Evolutionary conservation across 139 green algal species (phyloP).

Genomic region (Tetraselmis striata): DNA sequence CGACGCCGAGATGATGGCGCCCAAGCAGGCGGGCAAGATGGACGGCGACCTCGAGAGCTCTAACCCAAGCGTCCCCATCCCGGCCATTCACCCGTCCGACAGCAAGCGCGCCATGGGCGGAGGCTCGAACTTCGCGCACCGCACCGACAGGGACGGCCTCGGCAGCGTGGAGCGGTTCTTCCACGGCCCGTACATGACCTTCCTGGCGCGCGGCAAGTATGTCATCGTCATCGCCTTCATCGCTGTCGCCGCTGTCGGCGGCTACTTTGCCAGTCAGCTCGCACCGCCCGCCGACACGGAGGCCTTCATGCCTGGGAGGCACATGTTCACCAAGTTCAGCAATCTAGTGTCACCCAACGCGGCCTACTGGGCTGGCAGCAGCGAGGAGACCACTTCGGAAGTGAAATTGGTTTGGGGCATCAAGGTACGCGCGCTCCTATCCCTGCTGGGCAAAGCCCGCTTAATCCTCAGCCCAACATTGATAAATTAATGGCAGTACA

Average conservation of each 20-base stretch:
- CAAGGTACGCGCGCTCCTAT: too few species aligned
- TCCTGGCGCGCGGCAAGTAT: constrained; percentile 7
- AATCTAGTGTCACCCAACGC: constrained; percentile 13
- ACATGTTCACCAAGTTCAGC: constrained; percentile 25
- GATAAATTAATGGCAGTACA: too few species aligned
- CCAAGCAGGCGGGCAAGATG: not conserved
- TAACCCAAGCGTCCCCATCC: too few species aligned
- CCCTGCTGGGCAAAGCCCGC: too few species aligned
- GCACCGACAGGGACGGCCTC: constrained; percentile 6
- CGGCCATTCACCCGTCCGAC: not conserved
- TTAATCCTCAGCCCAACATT: too few species aligned
- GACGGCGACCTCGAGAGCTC: not conserved
- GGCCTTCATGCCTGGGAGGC: constrained; percentile 22
- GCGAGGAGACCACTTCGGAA: constrained; percentile 4
- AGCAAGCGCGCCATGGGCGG: not conserved
- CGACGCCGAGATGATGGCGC: not conserved
- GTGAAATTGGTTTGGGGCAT: constrained; percentile 31
- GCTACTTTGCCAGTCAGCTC: constrained; percentile 13
- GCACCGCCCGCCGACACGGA: constrained; percentile 24
- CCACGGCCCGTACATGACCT: constrained; percentile 18
- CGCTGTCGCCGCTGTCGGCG: constrained; percentile 6
- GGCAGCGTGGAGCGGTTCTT: constrained; percentile 30
- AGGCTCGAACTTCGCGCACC: not conserved
- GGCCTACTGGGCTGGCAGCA: constrained; percentile 1
- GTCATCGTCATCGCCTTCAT: constrained; percentile 14